phyloP scores from a whole-genome alignment of 371 early-diverging fungal genomes.

The Mucor velutinosus region DNA sequence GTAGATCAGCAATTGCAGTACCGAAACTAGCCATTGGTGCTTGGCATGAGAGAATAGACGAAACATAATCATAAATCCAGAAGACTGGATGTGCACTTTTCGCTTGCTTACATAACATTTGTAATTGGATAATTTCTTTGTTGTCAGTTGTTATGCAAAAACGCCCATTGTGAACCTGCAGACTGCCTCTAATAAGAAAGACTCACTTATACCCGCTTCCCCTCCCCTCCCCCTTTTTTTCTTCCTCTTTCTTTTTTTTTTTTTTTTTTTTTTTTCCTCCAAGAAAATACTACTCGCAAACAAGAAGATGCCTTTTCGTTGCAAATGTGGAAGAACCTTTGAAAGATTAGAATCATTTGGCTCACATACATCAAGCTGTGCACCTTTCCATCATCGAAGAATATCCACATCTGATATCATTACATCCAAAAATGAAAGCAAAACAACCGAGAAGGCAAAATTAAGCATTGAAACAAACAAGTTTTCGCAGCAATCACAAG shows the following conservation, averaged over 20 bases:
- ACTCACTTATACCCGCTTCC: neutral
- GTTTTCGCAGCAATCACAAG: neutral
- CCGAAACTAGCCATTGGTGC: no score
- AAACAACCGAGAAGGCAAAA: neutral
- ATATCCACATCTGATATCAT: conserved; percentile 20
- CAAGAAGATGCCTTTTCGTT: conserved; percentile 49
- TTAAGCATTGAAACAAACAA: neutral
- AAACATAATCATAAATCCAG: no score
- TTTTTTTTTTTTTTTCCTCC: no score
- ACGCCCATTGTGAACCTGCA: neutral
- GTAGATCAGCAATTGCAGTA: no score
- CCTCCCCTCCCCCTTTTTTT: conserved; percentile 9
- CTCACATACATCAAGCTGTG: conserved; percentile 52
- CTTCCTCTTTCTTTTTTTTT: conserved; percentile 19
- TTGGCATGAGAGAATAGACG: no score
- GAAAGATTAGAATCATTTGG: conserved; percentile 53
- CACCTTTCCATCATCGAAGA: conserved; percentile 49
- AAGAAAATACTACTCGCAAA: neutral
- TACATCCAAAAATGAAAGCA: neutral
- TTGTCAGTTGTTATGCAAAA: neutral
- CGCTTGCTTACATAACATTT: neutral
- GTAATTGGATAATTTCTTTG: neutral
- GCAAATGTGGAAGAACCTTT: conserved; percentile 57
- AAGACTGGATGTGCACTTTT: neutral
- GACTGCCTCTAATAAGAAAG: neutral